phyloP scores from a whole-genome alignment of 257 asterid species.

The Solanum boliviense region DNA sequence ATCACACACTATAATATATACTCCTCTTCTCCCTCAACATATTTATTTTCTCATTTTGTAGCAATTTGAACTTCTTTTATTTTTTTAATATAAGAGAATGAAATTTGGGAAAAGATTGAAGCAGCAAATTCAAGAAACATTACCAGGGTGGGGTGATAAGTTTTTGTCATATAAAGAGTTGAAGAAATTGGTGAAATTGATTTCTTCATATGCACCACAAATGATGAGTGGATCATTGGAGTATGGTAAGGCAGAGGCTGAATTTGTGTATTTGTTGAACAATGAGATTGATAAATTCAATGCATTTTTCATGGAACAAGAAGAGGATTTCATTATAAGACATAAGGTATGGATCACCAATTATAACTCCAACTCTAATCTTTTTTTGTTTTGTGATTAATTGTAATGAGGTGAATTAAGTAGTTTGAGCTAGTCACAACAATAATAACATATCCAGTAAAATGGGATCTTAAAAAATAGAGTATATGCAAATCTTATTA shows the following conservation, averaged over 20 bases:
- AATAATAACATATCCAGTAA: too few relatives aligned
- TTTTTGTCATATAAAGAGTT: conserved; percentile 65
- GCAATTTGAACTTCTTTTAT: not conserved
- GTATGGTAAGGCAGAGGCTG: conserved; percentile 43
- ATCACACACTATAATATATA: not conserved
- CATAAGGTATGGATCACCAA: conserved; percentile 41
- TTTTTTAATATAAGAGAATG: conserved; percentile 19
- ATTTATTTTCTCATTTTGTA: not conserved
- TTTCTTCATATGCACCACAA: conserved; percentile 36
- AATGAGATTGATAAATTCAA: conserved; percentile 84
- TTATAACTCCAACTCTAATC: not conserved
- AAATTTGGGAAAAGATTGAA: conserved; percentile 91
- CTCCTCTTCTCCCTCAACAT: conserved; percentile 3
- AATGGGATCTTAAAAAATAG: too few relatives aligned
- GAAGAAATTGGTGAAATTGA: conserved; percentile 54
- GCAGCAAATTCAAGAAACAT: conserved; percentile 57
- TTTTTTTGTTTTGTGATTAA: not conserved
- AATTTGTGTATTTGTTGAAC: conserved; percentile 58
- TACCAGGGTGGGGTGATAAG: conserved; percentile 81
- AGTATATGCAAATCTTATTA: too few relatives aligned
- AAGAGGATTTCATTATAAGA: conserved; percentile 84
- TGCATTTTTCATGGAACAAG: conserved; percentile 76
- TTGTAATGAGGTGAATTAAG: not conserved
- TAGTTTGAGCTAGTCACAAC: not conserved
- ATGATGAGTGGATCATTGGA: conserved; percentile 28